Conservation (phyloP, 352 stramenopile species). For the Nothophytophthora sp. region DNA sequence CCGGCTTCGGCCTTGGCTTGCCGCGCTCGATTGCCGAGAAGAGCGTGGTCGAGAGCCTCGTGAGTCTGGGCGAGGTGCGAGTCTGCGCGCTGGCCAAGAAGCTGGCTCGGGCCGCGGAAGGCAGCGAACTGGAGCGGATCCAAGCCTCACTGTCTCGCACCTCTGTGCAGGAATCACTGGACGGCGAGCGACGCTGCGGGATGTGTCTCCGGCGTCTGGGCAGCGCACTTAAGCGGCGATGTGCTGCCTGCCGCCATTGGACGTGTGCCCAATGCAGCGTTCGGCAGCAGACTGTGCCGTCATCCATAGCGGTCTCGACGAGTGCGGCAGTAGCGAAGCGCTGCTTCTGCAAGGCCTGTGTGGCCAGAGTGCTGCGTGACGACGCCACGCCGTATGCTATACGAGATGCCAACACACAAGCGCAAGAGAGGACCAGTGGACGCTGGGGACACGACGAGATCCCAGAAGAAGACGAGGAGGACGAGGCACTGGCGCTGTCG, state of each 20-base stretch:
- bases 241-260: constrained; percentile 47
- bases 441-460: constrained; percentile 51
- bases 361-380: constrained; percentile 49
- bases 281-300: constrained; percentile 43
- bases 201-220: constrained; percentile 45
- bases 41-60: constrained; percentile 39
- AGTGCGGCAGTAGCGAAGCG: constrained; percentile 20
- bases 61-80: constrained; percentile 40
- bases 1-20: constrained; percentile 30
- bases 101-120: constrained; percentile 44
- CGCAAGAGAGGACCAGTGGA: constrained; percentile 15
- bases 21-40: constrained; percentile 48
- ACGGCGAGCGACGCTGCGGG: constrained; percentile 44
- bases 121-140: constrained; percentile 24
- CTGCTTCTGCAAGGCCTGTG: constrained; percentile 66
- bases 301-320: constrained; percentile 4
- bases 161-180: constrained; percentile 33
- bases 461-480: constrained; percentile 17
- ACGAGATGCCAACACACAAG: constrained; percentile 32
- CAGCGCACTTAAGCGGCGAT: constrained; percentile 37
- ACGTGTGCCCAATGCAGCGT: constrained; percentile 45
- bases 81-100: constrained; percentile 64
- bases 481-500: constrained; percentile 19
- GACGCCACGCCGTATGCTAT: constrained; percentile 52
- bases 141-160: constrained; percentile 27